Conservation (phyloP, 768 basidiomycete species). For the Hydnomerulius pinastri region DNA sequence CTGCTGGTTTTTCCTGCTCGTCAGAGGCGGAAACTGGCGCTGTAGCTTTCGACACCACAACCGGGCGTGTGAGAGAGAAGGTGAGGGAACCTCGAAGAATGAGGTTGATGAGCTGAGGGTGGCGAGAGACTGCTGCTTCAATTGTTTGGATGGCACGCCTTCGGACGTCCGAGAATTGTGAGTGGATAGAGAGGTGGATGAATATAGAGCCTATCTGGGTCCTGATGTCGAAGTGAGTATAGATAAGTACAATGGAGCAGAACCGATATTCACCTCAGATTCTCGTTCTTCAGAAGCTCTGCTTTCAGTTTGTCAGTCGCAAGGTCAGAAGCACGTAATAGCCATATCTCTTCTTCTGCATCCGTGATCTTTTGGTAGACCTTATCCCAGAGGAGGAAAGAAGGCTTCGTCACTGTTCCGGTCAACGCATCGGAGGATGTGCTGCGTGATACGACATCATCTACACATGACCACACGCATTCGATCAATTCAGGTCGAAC, state of each 20-base stretch:
- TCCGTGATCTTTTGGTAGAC: constrained; percentile 73
- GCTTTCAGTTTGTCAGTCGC: constrained; percentile 46
- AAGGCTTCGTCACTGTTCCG: constrained; percentile 63
- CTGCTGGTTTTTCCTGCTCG: constrained; percentile 42
- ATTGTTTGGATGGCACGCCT: constrained; percentile 47
- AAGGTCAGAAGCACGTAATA: constrained; percentile 64
- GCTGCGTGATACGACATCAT: constrained; percentile 51
- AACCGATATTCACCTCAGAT: constrained; percentile 46
- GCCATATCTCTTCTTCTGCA: constrained; percentile 70
- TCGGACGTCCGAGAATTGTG: constrained; percentile 54
- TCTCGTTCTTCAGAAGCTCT: constrained; percentile 54
- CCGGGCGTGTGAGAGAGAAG: constrained; percentile 44
- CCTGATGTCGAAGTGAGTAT: constrained; percentile 35
- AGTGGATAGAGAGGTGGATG: constrained; percentile 67
- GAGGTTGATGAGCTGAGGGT: constrained; percentile 50
- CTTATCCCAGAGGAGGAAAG: constrained; percentile 87
- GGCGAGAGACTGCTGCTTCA: constrained; percentile 33
- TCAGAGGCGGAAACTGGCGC: constrained; percentile 15
- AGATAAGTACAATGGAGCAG: background rate
- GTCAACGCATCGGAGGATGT: constrained; percentile 47
- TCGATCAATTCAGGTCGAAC: constrained; percentile 8
- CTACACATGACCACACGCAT: constrained; percentile 34
- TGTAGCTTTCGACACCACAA: constrained; percentile 24
- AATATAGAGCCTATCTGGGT: constrained; percentile 64
- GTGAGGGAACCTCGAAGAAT: constrained; percentile 64